Base-by-base conservation (phyloP, 345 rosid genomes). In the Euphorbia tirucalli region DNA sequence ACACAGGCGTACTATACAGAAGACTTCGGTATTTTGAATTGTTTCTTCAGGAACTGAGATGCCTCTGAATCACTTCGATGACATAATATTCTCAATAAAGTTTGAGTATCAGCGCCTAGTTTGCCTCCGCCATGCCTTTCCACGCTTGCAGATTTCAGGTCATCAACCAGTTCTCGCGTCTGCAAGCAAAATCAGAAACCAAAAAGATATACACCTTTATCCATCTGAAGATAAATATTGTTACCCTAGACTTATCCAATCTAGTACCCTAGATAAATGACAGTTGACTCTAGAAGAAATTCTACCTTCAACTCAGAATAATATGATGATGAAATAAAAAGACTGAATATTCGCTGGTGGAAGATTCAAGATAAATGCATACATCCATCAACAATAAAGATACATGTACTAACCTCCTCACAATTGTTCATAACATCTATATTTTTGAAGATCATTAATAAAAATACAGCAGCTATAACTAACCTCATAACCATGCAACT, bases 31-130 rank as follows among this genome's bases (percentile, higher is more conserved):
- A 95, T 87, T 78, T 86, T 92, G 87, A 88, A 92, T 83, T 95
- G 97, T 73, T 90, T 95, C 84, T 92, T 95, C 19, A 95, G 88
- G 84, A 90, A 95, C 62, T 86, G 89, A 35, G 97, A 87, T 35
- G 99, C 96, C 72, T 95, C 97, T 30, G 97, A 78, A 72, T 92
- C 99, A 37, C 81, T 82, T 74, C 97, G 83, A 80, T 95, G 99
- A 70, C 99, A 95, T 73, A 95, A 72, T 78, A 95, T 82, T 81
- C 97, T 85, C 69, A 95, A 69, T 48, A 92, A 62, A 22, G 91
- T 90, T 70, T 92, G 91, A 0, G 88, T 88, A 72, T 95, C 97
- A 0, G 85, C 97, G 1, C 97, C 97, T 30, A 87, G 84, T 63
- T 80, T 89, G 81, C 96, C 86, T 76, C 80, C 80, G 13, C 87